Conservation (phyloP, 1,139 yeast species). For the Magnusiomyces suaveolens region DNA sequence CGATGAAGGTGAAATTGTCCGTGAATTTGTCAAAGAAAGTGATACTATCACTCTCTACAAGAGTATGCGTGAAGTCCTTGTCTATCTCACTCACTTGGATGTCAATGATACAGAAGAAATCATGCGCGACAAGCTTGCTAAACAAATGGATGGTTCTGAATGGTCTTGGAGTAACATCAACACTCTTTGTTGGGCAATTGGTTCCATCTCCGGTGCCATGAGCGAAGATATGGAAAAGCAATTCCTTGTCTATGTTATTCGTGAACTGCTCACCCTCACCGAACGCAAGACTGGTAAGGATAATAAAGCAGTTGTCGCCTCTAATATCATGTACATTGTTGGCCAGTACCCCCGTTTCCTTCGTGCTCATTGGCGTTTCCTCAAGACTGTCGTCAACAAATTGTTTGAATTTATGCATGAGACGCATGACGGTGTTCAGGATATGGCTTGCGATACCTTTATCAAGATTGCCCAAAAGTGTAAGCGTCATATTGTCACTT, state of each 20-base stretch:
- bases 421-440: constrained; percentile 98
- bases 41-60: constrained; percentile 94
- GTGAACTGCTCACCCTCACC: constrained; percentile 80
- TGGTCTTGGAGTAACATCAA: constrained; percentile 99
- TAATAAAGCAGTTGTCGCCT: constrained; percentile 97
- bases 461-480: constrained; percentile 92
- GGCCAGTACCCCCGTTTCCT: constrained; percentile 97
- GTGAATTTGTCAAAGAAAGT: constrained; percentile 93
- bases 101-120: constrained; percentile 89
- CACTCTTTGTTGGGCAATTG: constrained; percentile 98
- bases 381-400: constrained; percentile 91
- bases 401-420: constrained; percentile 98
- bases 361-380: constrained; percentile 95
- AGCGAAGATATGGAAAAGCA: constrained; percentile 95
- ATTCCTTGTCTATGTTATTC: constrained; percentile 83
- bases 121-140: constrained; percentile 82
- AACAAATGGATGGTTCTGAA: constrained; percentile 90
- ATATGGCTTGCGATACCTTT: constrained; percentile 98
- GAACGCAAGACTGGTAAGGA: constrained; percentile 96
- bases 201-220: constrained; percentile 98
- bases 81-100: constrained; percentile 88
- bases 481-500: constrained; percentile 86
- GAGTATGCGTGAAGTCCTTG: constrained; percentile 90
- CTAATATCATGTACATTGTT: constrained; percentile 96
- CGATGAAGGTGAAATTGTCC: constrained; percentile 97